Percentiles rank a stretch among this genome's conserved stretches.
Conservation (phyloP, 495 filamentous ascomycete species). For the Chlorociboria aeruginascens region DNA sequence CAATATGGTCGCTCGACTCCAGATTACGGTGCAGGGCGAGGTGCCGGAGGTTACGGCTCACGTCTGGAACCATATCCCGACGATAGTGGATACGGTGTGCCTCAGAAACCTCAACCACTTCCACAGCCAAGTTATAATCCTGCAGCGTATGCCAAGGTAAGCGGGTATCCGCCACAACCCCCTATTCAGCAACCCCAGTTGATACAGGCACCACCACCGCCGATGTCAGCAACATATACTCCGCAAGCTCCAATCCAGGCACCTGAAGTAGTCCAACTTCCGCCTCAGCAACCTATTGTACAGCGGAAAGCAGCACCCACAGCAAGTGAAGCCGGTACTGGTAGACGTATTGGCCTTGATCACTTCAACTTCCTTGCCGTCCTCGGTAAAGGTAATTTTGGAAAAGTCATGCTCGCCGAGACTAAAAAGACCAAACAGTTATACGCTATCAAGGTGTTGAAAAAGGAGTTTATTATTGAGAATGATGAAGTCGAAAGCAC, state of each 20-base stretch:
- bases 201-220: slow-evolving; percentile 13
- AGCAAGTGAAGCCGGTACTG: slow-evolving; percentile 50
- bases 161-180: slow-evolving; percentile 28
- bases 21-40: slow-evolving; percentile 21
- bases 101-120: slow-evolving; percentile 31
- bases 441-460: slow-evolving; percentile 98
- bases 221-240: not conserved
- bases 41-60: slow-evolving; percentile 16
- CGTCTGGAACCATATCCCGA: slow-evolving; percentile 15
- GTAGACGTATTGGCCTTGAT: slow-evolving; percentile 80
- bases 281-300: slow-evolving; percentile 24
- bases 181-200: slow-evolving; percentile 17
- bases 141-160: slow-evolving; percentile 54
- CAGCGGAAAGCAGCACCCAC: slow-evolving; percentile 40
- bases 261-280: slow-evolving; percentile 25
- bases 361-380: slow-evolving; percentile 99
- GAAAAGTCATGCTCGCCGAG: slow-evolving; percentile 99
- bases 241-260: slow-evolving; percentile 12
- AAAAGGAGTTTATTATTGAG: slow-evolving; percentile 99
- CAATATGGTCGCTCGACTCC: slow-evolving; percentile 31
- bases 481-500: slow-evolving; percentile 99
- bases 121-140: slow-evolving; percentile 61
- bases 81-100: slow-evolving; percentile 34
- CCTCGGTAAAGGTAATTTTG: slow-evolving; percentile 98
- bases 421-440: slow-evolving; percentile 84